Evolutionary conservation across 768 basidiomycete species (phyloP).

Genomic region (Auricularia sp.): DNA sequence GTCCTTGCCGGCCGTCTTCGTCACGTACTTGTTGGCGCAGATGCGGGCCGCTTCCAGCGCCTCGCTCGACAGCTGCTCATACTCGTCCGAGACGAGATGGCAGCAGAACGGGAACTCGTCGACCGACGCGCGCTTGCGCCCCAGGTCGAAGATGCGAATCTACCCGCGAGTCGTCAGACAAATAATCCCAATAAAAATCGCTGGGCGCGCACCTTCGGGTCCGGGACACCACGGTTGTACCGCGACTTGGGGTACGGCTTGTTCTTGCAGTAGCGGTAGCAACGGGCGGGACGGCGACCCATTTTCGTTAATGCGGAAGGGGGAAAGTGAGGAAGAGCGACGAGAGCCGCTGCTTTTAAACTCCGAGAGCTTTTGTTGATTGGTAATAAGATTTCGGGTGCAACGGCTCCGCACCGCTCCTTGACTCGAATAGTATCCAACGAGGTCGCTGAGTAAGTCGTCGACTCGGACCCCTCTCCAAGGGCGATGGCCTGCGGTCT

Average conservation of each 20-base stretch:
- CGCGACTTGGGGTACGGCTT: conserved; percentile 94
- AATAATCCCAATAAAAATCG: not conserved
- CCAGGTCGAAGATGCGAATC: conserved; percentile 96
- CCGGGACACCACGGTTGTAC: conserved; percentile 98
- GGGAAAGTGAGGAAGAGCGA: not conserved
- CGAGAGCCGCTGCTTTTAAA: not conserved
- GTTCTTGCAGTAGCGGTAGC: conserved; percentile 99
- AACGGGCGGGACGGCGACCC: conserved; percentile 96
- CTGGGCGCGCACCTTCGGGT: conserved; percentile 65
- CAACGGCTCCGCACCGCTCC: not conserved
- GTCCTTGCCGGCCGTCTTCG: conserved; percentile 96
- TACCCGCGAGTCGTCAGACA: conserved; percentile 21
- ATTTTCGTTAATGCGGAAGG: conserved; percentile 34
- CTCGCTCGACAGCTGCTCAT: conserved; percentile 91
- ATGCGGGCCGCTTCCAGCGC: conserved; percentile 98
- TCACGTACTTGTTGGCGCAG: conserved; percentile 99
- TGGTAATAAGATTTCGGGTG: not conserved
- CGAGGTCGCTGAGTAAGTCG: not conserved
- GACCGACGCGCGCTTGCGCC: conserved; percentile 90
- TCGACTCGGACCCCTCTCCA: not conserved
- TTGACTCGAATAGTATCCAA: not conserved
- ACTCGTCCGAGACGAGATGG: conserved; percentile 95
- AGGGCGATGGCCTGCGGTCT: too few species aligned
- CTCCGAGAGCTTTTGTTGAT: not conserved
- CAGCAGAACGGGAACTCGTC: conserved; percentile 98